Evolutionary conservation across 345 rosid species (phyloP).

Genomic region (Hibiscus mutabilis): DNA sequence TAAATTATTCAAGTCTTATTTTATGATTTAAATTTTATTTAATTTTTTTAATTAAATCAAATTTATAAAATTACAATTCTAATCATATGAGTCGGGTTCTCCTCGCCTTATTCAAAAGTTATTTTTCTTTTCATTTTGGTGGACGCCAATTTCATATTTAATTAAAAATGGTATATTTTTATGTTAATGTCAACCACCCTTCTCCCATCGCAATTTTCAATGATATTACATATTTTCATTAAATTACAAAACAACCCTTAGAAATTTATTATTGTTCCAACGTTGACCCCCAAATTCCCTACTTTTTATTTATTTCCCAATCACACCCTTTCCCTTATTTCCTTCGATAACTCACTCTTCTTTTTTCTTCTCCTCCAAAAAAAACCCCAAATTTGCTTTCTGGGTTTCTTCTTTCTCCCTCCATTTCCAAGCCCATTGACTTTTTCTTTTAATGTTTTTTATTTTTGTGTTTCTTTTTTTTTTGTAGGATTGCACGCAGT

Average conservation of each 20-base stretch:
- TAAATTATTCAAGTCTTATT: too few relatives aligned
- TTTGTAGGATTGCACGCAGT: not conserved
- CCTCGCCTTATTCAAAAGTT: too few relatives aligned
- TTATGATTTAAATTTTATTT: too few relatives aligned
- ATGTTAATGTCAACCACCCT: not conserved
- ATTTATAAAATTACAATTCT: too few relatives aligned
- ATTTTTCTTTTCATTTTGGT: too few relatives aligned
- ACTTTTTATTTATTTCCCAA: not conserved
- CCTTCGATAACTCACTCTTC: conserved; percentile 7
- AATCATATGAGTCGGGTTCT: too few relatives aligned
- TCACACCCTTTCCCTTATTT: too few relatives aligned
- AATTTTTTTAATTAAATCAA: too few relatives aligned
- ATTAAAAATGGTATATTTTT: too few relatives aligned
- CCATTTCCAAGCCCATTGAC: conserved; percentile 12
- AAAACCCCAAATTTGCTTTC: conserved; percentile 30
- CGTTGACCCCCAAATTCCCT: not conserved
- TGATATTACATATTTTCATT: not conserved
- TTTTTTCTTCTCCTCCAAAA: conserved; percentile 23
- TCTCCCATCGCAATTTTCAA: not conserved
- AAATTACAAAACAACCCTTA: conserved; percentile 18
- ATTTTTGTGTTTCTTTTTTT: too few relatives aligned
- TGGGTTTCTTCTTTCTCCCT: conserved; percentile 29
- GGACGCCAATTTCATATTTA: too few relatives aligned
- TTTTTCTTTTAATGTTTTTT: conserved; percentile 12
- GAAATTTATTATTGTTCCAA: not conserved